Evolutionary conservation across 495 filamentous ascomycete species (phyloP), one percentile per base, ranked within the genome.

Genomic region (Viridothelium virens): DNA sequence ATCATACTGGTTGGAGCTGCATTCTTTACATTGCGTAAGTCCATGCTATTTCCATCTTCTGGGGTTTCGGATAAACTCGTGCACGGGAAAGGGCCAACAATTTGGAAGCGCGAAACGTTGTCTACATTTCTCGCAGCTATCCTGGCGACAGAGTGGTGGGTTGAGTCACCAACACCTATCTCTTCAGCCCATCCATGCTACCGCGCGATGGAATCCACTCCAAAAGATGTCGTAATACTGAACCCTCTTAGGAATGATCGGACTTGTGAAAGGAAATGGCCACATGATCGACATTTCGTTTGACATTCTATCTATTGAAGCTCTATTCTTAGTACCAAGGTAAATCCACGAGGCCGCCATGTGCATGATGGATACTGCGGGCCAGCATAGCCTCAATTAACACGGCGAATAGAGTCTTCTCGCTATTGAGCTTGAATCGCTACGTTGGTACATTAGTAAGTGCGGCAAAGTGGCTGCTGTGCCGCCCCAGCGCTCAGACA

Each of bases 241-340:
- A 53, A 25, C 70, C 63, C 65, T 14, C 3, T 31, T 12, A 91
- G 89, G 89, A 64, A 83, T 87, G 25, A 79, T 92, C 65, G 93
- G 93, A 2, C 71, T 96, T n/a, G 76, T 77, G 46, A 83, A 84
- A 50, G 71, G 83, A 11, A 85, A 85, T 67, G 74, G 78, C 48
- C 75, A 77, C 6, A 85, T 93, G 18, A 89, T 88, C 53, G 87
- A 94, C 67, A 79, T 86, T 0, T 85, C 90, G 38, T 96, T 97
- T 71, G 91, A 97, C 72, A 87, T 97, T 63, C 79, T 97, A 10
- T 89, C 90, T 0, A 79, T 97, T 39, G 91, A 96, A 78, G 93
- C 92, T 4, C 79, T 97, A 16, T 91, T 97, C 71, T 84, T 97
- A 71, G 89, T 96, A 38, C 93, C 93, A 38, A 83, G 91, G 79